Conservation (phyloP, 2,329 filamentous ascomycete genomes). For the Chlorencoelia australis region DNA sequence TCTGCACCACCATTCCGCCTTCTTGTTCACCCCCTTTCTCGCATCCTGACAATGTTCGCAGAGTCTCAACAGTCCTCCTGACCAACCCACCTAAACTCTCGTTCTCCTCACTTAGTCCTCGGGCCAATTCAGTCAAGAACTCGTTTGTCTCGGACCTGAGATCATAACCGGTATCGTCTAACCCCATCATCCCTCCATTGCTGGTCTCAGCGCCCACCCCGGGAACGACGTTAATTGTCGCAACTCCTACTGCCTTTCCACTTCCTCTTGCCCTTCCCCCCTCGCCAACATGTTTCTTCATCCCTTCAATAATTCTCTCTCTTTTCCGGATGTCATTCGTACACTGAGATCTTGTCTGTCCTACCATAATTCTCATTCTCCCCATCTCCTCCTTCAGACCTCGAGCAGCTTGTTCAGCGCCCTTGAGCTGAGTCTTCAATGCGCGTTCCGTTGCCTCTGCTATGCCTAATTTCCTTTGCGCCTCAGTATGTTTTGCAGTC, state of each 20-base stretch:
- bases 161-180: constrained; percentile 49
- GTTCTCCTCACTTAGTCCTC: constrained; percentile 83
- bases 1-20: constrained; percentile 17
- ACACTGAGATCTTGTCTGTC: constrained; percentile 77
- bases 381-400: constrained; percentile 76
- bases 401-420: constrained; percentile 63
- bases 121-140: constrained; percentile 77
- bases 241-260: constrained; percentile 42
- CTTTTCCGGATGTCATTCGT: constrained; percentile 85
- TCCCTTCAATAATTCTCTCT: constrained; percentile 75
- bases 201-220: constrained; percentile 36
- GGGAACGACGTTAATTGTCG: constrained; percentile 47
- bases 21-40: constrained; percentile 29
- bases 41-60: constrained; percentile 60
- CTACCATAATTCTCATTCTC: constrained; percentile 67
- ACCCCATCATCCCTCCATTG: constrained; percentile 8
- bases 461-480: constrained; percentile 44
- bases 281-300: constrained; percentile 80
- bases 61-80: constrained; percentile 56
- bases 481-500: constrained; percentile 42
- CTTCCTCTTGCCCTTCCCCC: constrained; percentile 51
- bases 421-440: constrained; percentile 58
- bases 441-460: constrained; percentile 62
- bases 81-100: constrained; percentile 68
- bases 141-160: constrained; percentile 81